Conservation (phyloP, 352 stramenopile genomes). For the Phytopythium sindhum region DNA sequence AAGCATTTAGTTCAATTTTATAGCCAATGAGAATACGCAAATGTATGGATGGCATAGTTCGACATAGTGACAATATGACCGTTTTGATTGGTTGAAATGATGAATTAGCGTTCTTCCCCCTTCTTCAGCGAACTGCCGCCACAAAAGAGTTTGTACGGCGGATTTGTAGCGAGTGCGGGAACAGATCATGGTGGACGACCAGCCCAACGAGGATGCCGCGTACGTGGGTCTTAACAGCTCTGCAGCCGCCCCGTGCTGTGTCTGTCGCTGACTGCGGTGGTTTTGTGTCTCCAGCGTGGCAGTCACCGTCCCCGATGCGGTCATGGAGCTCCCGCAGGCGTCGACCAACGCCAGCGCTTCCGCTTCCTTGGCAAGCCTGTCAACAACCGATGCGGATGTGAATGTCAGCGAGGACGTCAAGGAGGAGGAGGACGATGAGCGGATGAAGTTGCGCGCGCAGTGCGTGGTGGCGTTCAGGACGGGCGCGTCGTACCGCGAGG, state of each 20-base stretch:
- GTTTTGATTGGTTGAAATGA: neutral
- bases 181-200: neutral
- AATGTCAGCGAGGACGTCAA: neutral
- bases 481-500: constrained; percentile 6
- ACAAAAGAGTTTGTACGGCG: constrained; percentile 8
- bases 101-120: neutral
- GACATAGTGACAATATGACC: neutral
- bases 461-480: constrained; percentile 1
- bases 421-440: neutral
- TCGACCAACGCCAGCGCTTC: neutral
- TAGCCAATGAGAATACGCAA: neutral
- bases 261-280: neutral
- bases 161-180: neutral
- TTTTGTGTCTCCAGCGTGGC: neutral
- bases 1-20: neutral
- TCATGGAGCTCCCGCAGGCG: neutral
- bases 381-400: neutral
- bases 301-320: neutral
- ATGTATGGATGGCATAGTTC: neutral
- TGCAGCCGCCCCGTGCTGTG: neutral
- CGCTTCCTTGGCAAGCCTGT: neutral
- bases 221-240: neutral
- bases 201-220: neutral
- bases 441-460: neutral
- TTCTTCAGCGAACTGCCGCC: neutral